phyloP scores from a whole-genome alignment of 1,139 yeast species.

The Nakaseomyces uthaithaninus region DNA sequence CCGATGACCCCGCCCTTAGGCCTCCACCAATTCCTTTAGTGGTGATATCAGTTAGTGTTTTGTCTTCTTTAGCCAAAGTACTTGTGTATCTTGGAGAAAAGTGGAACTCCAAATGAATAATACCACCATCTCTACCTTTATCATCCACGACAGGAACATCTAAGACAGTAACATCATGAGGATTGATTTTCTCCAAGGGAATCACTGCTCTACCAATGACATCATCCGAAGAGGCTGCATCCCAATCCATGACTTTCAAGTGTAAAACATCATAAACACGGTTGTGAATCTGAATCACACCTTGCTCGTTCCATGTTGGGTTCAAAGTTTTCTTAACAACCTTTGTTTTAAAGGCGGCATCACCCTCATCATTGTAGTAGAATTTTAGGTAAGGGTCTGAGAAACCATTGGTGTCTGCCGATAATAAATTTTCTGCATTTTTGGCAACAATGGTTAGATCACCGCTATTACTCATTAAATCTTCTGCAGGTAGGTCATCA shows the following conservation, averaged over 20 bases:
- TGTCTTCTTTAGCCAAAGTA: conserved; percentile 31
- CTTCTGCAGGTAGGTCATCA: conserved; percentile 60
- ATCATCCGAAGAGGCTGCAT: conserved; percentile 83
- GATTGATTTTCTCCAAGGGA: conserved; percentile 53
- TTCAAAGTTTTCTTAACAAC: conserved; percentile 76
- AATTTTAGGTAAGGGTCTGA: conserved; percentile 84
- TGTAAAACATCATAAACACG: conserved; percentile 53
- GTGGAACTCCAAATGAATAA: conserved; percentile 46
- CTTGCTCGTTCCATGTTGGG: conserved; percentile 76
- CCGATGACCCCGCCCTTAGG: conserved; percentile 24
- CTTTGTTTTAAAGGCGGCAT: conserved; percentile 57
- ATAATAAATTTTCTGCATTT: conserved; percentile 60
- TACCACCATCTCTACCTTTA: conserved; percentile 55
- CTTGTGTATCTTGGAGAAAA: conserved; percentile 65
- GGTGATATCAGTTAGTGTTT: conserved; percentile 34
- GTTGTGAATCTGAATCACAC: conserved; percentile 43
- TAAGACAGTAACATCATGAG: conserved; percentile 44
- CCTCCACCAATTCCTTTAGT: conserved; percentile 37
- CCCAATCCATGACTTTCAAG: conserved; percentile 77
- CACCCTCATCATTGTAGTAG: conserved; percentile 53
- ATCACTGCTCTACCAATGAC: conserved; percentile 60
- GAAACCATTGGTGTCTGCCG: conserved; percentile 85
- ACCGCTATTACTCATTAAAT: conserved; percentile 72
- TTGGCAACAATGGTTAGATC: conserved; percentile 52
- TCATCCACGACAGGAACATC: conserved; percentile 42